Percentiles rank a stretch among this genome's conserved stretches.
Evolutionary conservation across 768 basidiomycete species (phyloP).

Genomic region (Mrakia blollopis): DNA sequence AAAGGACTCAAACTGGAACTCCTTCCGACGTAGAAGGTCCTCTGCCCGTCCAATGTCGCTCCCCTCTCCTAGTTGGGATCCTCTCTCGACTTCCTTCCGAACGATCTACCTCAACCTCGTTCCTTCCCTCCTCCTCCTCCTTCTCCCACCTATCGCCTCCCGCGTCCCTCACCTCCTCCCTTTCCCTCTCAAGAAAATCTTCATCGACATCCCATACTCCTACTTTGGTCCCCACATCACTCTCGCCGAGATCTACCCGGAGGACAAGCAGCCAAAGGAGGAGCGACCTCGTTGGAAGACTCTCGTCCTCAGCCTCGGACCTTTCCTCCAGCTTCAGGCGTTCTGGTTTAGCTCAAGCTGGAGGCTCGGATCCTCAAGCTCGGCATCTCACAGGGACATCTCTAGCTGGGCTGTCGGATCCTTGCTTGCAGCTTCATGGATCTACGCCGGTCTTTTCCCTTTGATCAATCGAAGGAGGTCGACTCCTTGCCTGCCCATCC

Average conservation of each 20-base stretch:
- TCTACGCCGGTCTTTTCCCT: background rate
- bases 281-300: background rate
- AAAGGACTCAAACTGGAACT: too few relatives aligned
- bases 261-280: background rate
- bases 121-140: background rate
- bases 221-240: background rate
- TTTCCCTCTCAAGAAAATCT: background rate
- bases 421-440: background rate
- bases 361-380: too few relatives aligned
- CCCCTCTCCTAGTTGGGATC: background rate
- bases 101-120: background rate
- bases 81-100: background rate
- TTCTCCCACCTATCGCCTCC: constrained; percentile 4
- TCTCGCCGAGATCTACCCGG: background rate
- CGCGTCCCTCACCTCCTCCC: background rate
- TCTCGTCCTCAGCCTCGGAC: background rate
- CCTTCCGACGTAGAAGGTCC: too few relatives aligned
- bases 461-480: background rate
- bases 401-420: background rate
- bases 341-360: background rate
- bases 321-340: background rate
- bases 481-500: background rate
- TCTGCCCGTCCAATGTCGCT: background rate
- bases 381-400: too few relatives aligned
- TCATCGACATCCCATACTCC: background rate